Evolutionary conservation across 176 grass and related monocot species (phyloP), one percentile per base, ranked within the genome.

Genomic region (Raddia guianensis): DNA sequence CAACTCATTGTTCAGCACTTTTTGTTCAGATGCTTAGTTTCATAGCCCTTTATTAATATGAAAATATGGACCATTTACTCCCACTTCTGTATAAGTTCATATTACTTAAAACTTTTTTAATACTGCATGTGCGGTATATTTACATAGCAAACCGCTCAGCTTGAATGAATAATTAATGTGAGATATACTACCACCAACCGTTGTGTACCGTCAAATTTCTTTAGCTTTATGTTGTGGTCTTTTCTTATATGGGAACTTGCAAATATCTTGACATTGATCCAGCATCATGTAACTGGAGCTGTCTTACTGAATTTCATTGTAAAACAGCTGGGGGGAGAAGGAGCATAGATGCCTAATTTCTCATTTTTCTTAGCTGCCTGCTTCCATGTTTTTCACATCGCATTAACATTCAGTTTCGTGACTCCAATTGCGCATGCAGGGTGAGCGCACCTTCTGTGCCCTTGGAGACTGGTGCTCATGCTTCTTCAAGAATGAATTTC

Each of bases 351-450:
- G 4, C 43, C 11, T 21, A 63, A 40, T 49, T 60, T 69, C 7
- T 49, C 46, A 15, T 13, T 44, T 34, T 8, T 7, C 27, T 27
- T 18, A 16, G 66, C 20, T 11, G 78, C 35, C 42, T 33, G 3
- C 9, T 63, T 4, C n/a, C 27, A 72, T 45, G 19, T 2, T 65
- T 12, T 5, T 8, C 9, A 0, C 66, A 20, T 12, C n/a, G 13
- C 49, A 8, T 55, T 65, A 55, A 49, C 56, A 49, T 68, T 6
- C 45, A 16, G 1, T 68, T 56, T 8, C 9, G 48, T 72, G 58
- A 66, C 21, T 52, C 46, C 15, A 48, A 77, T 35, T 68, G 47
- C 63, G 6, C 59, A 11, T 32, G 16, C 75, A 84, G 76, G 81
- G 35, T 27, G 5, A 4, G 56, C 6, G 1, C 79, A 2, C 51